Base-by-base conservation (phyloP, 176 grass and related monocot species). In the Oryza glumipatula region DNA sequence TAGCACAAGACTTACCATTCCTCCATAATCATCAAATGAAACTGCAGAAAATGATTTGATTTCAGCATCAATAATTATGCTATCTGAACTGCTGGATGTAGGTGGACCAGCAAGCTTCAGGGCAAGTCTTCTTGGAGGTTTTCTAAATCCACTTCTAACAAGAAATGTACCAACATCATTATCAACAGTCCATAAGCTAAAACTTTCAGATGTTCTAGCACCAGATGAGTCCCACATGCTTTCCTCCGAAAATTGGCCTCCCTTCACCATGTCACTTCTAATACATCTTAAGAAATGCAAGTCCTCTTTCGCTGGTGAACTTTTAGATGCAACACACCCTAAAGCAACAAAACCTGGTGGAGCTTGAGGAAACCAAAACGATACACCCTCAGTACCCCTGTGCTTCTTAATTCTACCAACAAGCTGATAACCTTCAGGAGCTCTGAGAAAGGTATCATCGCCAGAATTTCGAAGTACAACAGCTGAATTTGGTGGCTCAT, bases 1-100 rank as follows among this genome's bases (percentile, higher is more conserved):
- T 65, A 73, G 9, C n/a, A 70, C 13, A 84, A 73, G 46, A 47
- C 83, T 98, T 77, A 98, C 96, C 91, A 95, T 78, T 86, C 96
- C 96, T 51, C 96, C 96, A 78, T 90, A 95, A 88, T 98, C 96
- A 92, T 98, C 96, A 88, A 93, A 95, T 56, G 91, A 90, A 85
- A 91, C 91, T 7, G 93, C 93, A 90, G 96, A 95, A 76, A 98
- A 89, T 24, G 91, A 77, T 82, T 93, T 95, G 52, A 98, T 89
- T 86, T 92, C 87, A 36, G 93, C 96, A 82, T 93, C 93, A 80
- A 98, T 90, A 77, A 93, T 92, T 51, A 92, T 95, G 69, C 38
- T 93, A 76, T 94, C 93, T 63, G 93, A 93, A 68, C 75, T 92
- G 80, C 82, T 84, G 4, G 91, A 87, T 86, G 76, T 83, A 84